A percentile compares a stretch with the other conserved stretches of the same genome.
Conservation (phyloP, 495 filamentous ascomycete species). For the Hypoxylon fuscum region DNA sequence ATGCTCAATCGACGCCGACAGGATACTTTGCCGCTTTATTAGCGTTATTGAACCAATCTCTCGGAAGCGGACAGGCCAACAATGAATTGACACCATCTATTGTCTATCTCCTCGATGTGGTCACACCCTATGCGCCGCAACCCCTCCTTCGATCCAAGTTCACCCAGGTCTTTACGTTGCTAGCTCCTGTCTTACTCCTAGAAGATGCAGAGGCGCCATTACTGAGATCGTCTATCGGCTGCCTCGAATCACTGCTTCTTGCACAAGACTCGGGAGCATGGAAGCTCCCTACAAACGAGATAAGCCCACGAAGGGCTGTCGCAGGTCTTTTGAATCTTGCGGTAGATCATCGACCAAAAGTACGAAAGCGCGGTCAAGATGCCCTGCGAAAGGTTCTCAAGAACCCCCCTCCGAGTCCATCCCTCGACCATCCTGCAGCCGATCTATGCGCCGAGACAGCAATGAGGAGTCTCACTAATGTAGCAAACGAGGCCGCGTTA, state of each 20-base stretch:
- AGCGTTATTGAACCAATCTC: slow-evolving; percentile 81
- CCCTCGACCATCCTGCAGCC: slow-evolving; percentile 88
- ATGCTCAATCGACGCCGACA: slow-evolving; percentile 81
- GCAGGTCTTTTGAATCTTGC: slow-evolving; percentile 86
- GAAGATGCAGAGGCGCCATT: slow-evolving; percentile 88
- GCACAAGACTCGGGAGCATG: slow-evolving; percentile 89
- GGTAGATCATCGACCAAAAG: slow-evolving; percentile 90
- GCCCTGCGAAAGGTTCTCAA: slow-evolving; percentile 83
- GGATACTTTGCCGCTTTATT: slow-evolving; percentile 97
- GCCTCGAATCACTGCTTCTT: slow-evolving; percentile 84
- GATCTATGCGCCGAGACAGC: slow-evolving; percentile 96
- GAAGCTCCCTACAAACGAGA: slow-evolving; percentile 81
- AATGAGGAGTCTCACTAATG: slow-evolving; percentile 75
- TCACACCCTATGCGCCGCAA: slow-evolving; percentile 82
- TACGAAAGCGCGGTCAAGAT: slow-evolving; percentile 93
- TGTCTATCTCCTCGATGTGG: slow-evolving; percentile 93
- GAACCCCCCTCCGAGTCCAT: slow-evolving; percentile 85
- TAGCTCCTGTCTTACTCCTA: slow-evolving; percentile 82
- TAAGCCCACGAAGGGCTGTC: slow-evolving; percentile 87
- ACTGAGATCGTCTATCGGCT: slow-evolving; percentile 88
- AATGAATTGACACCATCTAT: slow-evolving; percentile 87
- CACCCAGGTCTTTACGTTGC: slow-evolving; percentile 84
- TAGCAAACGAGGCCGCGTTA: slow-evolving; percentile 66
- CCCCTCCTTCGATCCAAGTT: slow-evolving; percentile 92
- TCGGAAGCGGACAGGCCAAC: slow-evolving; percentile 72